phyloP scores from a whole-genome alignment of 805 yeast species.

The Wickerhamomyces silvicola region DNA sequence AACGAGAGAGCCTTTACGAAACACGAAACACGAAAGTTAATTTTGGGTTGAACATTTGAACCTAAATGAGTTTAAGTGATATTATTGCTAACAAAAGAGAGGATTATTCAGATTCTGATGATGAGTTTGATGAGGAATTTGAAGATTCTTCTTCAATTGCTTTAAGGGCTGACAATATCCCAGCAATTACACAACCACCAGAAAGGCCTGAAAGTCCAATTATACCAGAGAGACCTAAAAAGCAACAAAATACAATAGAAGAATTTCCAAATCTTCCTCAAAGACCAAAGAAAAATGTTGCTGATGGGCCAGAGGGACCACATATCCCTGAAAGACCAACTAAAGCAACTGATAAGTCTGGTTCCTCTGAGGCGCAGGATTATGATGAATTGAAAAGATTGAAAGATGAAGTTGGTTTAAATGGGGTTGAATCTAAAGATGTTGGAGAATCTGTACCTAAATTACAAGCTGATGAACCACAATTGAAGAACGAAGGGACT shows the following conservation, averaged over 20 bases:
- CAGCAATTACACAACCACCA: conserved; percentile 11
- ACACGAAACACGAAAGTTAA: no score
- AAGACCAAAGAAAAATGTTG: conserved; percentile 6
- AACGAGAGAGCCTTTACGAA: no score
- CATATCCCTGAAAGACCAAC: conserved; percentile 1
- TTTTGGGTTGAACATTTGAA: not conserved
- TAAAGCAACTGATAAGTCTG: conserved; percentile 1
- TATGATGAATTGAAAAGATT: conserved; percentile 6
- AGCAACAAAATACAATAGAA: not conserved
- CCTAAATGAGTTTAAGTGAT: not conserved
- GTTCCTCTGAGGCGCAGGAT: no score
- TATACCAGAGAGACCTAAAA: conserved; percentile 1
- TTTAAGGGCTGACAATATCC: conserved; percentile 1
- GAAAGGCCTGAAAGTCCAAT: no score
- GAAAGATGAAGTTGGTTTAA: no score
- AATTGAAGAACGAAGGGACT: no score
- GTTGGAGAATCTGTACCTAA: no score
- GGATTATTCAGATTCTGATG: not conserved
- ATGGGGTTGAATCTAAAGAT: no score
- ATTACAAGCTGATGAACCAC: no score
- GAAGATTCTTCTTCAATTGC: not conserved
- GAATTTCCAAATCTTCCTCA: conserved; percentile 6
- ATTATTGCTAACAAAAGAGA: conserved; percentile 1
- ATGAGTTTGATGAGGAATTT: conserved; percentile 2
- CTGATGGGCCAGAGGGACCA: not conserved